Percentiles rank a stretch among this genome's conserved stretches.
phyloP scores from a whole-genome alignment of 225 moss, liverwort and hornwort genomes.

The Marchantia polymorpha region DNA sequence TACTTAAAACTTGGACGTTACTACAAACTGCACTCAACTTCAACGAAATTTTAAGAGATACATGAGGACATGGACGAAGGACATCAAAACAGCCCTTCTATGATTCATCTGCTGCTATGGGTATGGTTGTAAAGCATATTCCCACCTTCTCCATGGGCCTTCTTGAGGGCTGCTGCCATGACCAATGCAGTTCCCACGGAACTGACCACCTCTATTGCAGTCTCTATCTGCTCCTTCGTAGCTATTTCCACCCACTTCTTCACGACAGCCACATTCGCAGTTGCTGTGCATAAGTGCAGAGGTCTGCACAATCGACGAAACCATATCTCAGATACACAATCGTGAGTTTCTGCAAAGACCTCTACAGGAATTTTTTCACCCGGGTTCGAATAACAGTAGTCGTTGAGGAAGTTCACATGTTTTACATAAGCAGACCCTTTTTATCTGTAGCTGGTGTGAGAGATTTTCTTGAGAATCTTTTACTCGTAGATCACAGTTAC shows the following conservation, averaged over 20 bases:
- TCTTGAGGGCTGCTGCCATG: slow-evolving; percentile 50
- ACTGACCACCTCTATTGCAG: slow-evolving; percentile 45
- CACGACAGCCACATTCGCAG: slow-evolving; percentile 48
- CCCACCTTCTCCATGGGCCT: slow-evolving; percentile 48
- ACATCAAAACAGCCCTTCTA: not conserved
- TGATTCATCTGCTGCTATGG: too few species aligned
- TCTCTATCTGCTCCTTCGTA: slow-evolving; percentile 35
- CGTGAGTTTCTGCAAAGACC: not conserved
- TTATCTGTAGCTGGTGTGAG: too few species aligned
- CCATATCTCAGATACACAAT: not conserved
- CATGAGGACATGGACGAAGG: not conserved
- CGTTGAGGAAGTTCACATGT: too few species aligned
- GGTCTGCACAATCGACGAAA: slow-evolving; percentile 26
- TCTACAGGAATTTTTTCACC: not conserved
- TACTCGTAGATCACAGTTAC: too few species aligned
- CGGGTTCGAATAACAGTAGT: too few species aligned
- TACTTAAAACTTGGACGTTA: not conserved
- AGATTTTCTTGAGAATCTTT: too few species aligned
- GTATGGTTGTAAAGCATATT: not conserved
- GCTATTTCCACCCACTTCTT: slow-evolving; percentile 45
- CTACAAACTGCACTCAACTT: not conserved
- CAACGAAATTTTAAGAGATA: not conserved
- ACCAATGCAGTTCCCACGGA: slow-evolving; percentile 49
- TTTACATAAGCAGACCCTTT: too few species aligned
- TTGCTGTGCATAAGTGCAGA: slow-evolving; percentile 47